A percentile compares a stretch with the other conserved stretches of the same genome.
Evolutionary conservation across 768 basidiomycete species (phyloP).

Genomic region (Termitomyces sp.): DNA sequence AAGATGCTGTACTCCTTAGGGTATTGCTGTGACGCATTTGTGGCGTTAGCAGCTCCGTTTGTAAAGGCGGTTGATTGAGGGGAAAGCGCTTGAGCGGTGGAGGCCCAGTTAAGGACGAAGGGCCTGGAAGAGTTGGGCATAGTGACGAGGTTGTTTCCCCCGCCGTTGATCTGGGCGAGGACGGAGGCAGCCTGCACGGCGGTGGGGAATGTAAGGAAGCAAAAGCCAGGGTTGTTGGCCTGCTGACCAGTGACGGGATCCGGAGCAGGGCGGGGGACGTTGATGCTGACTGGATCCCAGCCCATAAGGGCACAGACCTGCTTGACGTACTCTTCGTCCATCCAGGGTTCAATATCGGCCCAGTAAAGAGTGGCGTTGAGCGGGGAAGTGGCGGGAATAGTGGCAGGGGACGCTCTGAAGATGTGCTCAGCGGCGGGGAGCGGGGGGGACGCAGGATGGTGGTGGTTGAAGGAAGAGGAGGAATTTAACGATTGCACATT

Average conservation of each 20-base stretch:
- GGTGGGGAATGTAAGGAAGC: slow-evolving; percentile 81
- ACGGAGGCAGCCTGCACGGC: slow-evolving; percentile 64
- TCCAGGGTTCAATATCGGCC: slow-evolving; percentile 90
- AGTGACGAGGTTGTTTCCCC: slow-evolving; percentile 37
- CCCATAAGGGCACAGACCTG: slow-evolving; percentile 83
- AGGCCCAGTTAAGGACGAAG: slow-evolving; percentile 79
- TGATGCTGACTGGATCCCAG: slow-evolving; percentile 75
- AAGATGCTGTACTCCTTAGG: slow-evolving; percentile 92
- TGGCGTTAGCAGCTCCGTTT: slow-evolving; percentile 15
- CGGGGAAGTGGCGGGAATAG: slow-evolving; percentile 19
- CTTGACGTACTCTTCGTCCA: slow-evolving; percentile 94
- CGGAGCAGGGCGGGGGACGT: slow-evolving; percentile 59
- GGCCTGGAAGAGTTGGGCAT: slow-evolving; percentile 88
- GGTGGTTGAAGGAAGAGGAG: slow-evolving; percentile 43
- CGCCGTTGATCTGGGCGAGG: slow-evolving; percentile 56
- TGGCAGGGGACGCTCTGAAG: slow-evolving; percentile 20
- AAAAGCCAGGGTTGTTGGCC: slow-evolving; percentile 82
- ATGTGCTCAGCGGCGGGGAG: slow-evolving; percentile 21
- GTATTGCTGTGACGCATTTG: slow-evolving; percentile 46
- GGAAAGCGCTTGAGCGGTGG: slow-evolving; percentile 27
- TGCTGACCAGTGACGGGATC: slow-evolving; percentile 56
- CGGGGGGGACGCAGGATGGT: slow-evolving; percentile 26
- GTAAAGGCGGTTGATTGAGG: slow-evolving; percentile 26
- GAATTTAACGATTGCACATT: slow-evolving; percentile 20
- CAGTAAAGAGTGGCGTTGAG: slow-evolving; percentile 67